phyloP scores from a whole-genome alignment of 768 basidiomycete species.

The Amanita subjunquillea region DNA sequence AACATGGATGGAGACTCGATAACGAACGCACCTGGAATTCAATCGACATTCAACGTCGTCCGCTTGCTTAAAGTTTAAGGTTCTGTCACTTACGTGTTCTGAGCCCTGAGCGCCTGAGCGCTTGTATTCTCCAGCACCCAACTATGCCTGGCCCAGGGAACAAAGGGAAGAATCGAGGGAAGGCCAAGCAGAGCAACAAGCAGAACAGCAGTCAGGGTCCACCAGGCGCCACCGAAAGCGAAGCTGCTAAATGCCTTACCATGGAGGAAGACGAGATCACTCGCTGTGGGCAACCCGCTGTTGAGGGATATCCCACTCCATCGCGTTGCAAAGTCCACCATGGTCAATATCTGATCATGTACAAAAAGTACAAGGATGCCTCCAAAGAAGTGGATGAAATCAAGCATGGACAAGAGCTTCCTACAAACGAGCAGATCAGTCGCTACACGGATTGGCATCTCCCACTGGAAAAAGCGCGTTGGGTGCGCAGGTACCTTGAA shows the following conservation, averaged over 20 bases:
- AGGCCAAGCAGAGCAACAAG: too few relatives aligned
- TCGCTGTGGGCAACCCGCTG: constrained; percentile 4
- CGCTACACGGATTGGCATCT: background rate
- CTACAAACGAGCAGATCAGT: constrained; percentile 1
- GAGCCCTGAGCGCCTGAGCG: too few relatives aligned
- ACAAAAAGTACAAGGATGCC: constrained; percentile 8
- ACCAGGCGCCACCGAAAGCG: background rate
- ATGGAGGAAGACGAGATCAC: constrained; percentile 8
- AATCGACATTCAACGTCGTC: too few relatives aligned
- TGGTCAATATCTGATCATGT: constrained; percentile 1
- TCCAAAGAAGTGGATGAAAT: constrained; percentile 4
- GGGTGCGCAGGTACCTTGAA: constrained; percentile 18
- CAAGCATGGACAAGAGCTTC: constrained; percentile 1
- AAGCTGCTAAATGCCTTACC: background rate
- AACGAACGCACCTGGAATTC: too few relatives aligned
- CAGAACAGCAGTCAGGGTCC: too few relatives aligned
- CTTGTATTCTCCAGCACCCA: too few relatives aligned
- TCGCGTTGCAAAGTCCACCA: constrained; percentile 6
- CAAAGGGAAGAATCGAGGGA: too few relatives aligned
- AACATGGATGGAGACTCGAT: too few relatives aligned
- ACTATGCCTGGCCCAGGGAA: too few relatives aligned
- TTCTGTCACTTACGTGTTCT: too few relatives aligned
- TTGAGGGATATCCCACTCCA: background rate
- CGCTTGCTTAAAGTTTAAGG: too few relatives aligned
- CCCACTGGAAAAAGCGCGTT: constrained; percentile 11